Percentiles rank a stretch among this genome's conserved stretches.
These are phyloP conservation scores for Croton setiger DNA, from an alignment of 441 rosid genomes.

Conservation along the genomic window DNA sequence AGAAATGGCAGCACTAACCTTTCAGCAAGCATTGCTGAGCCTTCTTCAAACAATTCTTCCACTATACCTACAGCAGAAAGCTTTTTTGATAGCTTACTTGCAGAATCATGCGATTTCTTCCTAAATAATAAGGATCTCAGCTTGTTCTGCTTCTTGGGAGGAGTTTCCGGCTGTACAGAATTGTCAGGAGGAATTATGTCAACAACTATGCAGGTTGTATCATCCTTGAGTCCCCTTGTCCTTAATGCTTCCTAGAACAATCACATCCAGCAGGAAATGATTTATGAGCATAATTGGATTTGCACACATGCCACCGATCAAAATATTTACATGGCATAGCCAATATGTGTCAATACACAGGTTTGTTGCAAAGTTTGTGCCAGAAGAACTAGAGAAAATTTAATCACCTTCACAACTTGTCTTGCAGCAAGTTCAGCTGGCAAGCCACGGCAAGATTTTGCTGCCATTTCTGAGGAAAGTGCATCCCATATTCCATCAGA, in stretches of 20 bases:
- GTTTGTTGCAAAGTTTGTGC: background rate
- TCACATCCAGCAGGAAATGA: background rate
- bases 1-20: conserved; percentile 43
- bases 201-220: conserved; percentile 86
- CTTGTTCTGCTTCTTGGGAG: conserved; percentile 60
- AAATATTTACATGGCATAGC: background rate
- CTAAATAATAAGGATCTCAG: conserved; percentile 51
- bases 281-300: background rate
- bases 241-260: conserved; percentile 69
- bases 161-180: conserved; percentile 32
- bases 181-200: conserved; percentile 79
- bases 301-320: background rate
- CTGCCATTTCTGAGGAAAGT: conserved; percentile 68
- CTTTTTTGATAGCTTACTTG: conserved; percentile 54
- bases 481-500: conserved; percentile 96
- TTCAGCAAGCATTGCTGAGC: conserved; percentile 90
- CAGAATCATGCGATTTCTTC: conserved; percentile 49
- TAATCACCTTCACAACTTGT: conserved; percentile 80
- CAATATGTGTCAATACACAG: background rate
- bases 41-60: conserved; percentile 94
- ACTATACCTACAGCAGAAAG: conserved; percentile 66
- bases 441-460: conserved; percentile 70
- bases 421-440: conserved; percentile 85
- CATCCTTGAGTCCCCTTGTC: conserved; percentile 76
- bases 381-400: conserved; percentile 1